Evolutionary conservation across 164 flowering plant genomes (phyloP), one percentile per base, ranked within the genome.

Genomic region (Nelumbo lutea): DNA sequence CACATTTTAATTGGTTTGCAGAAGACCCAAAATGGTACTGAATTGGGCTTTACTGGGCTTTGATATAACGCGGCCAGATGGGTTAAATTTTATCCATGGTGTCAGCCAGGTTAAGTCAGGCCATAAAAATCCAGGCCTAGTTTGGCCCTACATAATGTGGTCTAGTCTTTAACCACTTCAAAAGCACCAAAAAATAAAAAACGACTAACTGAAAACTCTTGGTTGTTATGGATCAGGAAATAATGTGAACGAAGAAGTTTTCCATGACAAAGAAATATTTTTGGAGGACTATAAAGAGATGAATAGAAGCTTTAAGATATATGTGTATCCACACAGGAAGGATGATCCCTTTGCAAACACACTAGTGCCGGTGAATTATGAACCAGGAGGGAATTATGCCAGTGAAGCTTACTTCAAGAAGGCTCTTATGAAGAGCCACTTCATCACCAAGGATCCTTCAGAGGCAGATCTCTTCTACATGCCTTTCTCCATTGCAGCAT

Each of bases 391-490:
- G 9, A 91, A 89, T 75, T 91, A 91, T 64, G 97, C 97, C 7
- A 91, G 97, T 61, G 97, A 91, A 77, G 83, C 88, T 79, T 91
- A 83, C 82, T 89, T 89, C 70, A 91, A 91, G 74, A 86, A 82
- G 72, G 76, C 67, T 47, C 89, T 91, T 11, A 78, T 80, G 83
- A 75, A 79, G 64, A 88, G 95, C 72, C 88, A 86, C 79, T 92
- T 92, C 81, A 71, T 87, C 66, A 90, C 96, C 51, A 83, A 80
- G 62, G 86, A 92, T 55, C 27, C 27, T 27, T 27, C 27, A 27
- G 27, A 27, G 27, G 27, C 27, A 27, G 27, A 27, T 27, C 27
- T 89, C 98, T 8, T n/a, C 71, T 2, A 77, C 74, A 77, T 92
- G 64, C 96, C 98, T 14, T 92, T 92, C 76, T 87, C 94, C 3